phyloP scores from a whole-genome alignment of 352 stramenopile genomes.

The Thalassiosira ordinaria region DNA sequence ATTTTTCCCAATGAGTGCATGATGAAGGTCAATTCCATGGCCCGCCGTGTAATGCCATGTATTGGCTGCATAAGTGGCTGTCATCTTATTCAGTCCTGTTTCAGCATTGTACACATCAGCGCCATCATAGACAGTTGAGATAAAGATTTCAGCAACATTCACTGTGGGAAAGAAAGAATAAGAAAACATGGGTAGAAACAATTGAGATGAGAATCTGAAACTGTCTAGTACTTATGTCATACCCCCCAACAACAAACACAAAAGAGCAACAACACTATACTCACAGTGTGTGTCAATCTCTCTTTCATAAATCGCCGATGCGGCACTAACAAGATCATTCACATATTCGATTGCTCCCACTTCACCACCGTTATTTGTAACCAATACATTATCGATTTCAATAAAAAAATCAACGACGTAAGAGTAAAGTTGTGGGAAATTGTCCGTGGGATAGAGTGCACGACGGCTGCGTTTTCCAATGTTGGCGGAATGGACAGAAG shows the following conservation, averaged over 20 bases:
- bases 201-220: no score
- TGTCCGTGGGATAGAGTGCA: background rate
- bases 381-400: slow-evolving; percentile 18
- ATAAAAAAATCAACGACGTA: slow-evolving; percentile 26
- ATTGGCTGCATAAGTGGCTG: background rate
- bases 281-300: slow-evolving; percentile 29
- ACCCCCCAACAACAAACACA: no score
- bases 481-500: background rate
- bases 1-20: slow-evolving; percentile 18
- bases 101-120: no score
- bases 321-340: slow-evolving; percentile 4
- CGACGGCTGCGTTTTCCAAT: background rate
- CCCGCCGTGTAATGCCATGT: background rate
- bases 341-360: slow-evolving; percentile 10
- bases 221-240: no score
- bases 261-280: no score
- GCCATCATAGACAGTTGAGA: no score
- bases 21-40: slow-evolving; percentile 27
- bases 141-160: no score
- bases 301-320: slow-evolving; percentile 22
- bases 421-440: slow-evolving; percentile 10
- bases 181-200: no score
- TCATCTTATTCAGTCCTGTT: no score
- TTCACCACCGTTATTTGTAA: background rate
- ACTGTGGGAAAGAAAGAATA: no score